Evolutionary conservation across 208 protist species (phyloP).

Genomic region (Wallacemonas sp.): DNA sequence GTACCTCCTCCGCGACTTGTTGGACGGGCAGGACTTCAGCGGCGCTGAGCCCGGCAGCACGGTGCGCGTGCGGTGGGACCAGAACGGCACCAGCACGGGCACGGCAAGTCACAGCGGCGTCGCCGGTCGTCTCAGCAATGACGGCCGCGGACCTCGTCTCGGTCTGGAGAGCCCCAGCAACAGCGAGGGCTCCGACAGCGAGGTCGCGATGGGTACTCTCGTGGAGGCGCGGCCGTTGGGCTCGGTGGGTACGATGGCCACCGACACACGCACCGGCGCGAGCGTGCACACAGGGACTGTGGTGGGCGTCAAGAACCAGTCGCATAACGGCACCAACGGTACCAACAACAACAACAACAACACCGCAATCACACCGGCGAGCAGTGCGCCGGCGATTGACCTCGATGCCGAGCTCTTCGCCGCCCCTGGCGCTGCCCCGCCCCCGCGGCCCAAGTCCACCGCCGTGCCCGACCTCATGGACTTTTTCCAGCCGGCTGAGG

Average conservation of each 20-base stretch:
- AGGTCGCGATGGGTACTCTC: background rate
- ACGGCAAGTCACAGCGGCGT: background rate
- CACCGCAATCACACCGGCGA: background rate
- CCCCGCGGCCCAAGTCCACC: background rate
- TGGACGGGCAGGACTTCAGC: conserved; percentile 55
- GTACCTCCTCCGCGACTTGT: conserved; percentile 72
- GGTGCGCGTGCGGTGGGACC: background rate
- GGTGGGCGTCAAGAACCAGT: background rate
- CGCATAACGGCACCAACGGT: too few relatives aligned
- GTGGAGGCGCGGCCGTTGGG: background rate
- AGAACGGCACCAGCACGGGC: background rate
- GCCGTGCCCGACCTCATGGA: conserved; percentile 29
- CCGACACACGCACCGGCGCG: background rate
- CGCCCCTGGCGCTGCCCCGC: background rate
- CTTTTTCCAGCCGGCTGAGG: conserved; percentile 14
- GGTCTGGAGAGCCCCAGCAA: background rate
- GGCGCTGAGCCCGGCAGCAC: background rate
- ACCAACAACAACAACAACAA: too few relatives aligned
- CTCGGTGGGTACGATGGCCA: background rate
- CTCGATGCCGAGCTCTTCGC: conserved; percentile 11
- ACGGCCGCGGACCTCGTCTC: background rate
- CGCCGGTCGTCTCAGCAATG: background rate
- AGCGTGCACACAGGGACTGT: conserved; percentile 12
- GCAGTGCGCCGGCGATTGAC: conserved; percentile 1
- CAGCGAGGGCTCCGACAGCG: background rate